Evolutionary conservation across 208 protist species (phyloP).

Genomic region (Trypanosomatidae sp.): DNA sequence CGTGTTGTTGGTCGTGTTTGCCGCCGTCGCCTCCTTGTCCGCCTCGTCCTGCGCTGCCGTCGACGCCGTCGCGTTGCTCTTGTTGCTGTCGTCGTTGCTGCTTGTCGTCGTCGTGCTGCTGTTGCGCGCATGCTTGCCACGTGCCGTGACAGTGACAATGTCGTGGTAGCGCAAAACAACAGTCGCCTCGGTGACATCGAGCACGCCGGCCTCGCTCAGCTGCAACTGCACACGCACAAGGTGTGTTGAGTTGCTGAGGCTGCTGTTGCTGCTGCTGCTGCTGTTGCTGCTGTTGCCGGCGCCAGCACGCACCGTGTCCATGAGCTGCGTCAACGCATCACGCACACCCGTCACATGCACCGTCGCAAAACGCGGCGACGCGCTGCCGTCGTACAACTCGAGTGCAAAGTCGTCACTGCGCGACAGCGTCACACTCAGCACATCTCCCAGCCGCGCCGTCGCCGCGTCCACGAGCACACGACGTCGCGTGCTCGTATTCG

Average conservation of each 20-base stretch:
- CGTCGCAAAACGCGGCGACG: constrained; percentile 11
- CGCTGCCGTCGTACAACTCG: constrained; percentile 14
- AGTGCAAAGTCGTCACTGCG: constrained; percentile 64
- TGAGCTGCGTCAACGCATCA: constrained; percentile 16
- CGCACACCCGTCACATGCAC: constrained; percentile 38
- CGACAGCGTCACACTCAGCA: constrained; percentile 54
- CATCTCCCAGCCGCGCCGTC: constrained; percentile 22
- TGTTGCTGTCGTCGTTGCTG: neutral
- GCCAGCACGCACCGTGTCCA: too few relatives aligned
- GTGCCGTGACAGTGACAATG: constrained; percentile 25
- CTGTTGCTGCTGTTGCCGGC: too few relatives aligned
- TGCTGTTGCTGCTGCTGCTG: too few relatives aligned
- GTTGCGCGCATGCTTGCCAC: neutral
- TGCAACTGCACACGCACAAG: constrained; percentile 60
- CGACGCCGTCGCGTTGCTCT: neutral
- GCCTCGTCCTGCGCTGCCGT: neutral
- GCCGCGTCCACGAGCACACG: too few relatives aligned
- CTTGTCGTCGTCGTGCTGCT: neutral
- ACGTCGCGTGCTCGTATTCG: too few relatives aligned
- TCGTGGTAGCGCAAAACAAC: constrained; percentile 40
- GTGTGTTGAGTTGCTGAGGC: constrained; percentile 75
- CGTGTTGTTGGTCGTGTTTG: neutral
- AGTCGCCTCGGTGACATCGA: constrained; percentile 47
- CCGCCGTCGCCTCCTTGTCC: neutral
- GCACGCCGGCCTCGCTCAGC: constrained; percentile 53